A percentile compares a stretch with the other conserved stretches of the same genome.
Conservation (phyloP, 2,329 filamentous ascomycete genomes). For the Chaetomiaceae sp. region DNA sequence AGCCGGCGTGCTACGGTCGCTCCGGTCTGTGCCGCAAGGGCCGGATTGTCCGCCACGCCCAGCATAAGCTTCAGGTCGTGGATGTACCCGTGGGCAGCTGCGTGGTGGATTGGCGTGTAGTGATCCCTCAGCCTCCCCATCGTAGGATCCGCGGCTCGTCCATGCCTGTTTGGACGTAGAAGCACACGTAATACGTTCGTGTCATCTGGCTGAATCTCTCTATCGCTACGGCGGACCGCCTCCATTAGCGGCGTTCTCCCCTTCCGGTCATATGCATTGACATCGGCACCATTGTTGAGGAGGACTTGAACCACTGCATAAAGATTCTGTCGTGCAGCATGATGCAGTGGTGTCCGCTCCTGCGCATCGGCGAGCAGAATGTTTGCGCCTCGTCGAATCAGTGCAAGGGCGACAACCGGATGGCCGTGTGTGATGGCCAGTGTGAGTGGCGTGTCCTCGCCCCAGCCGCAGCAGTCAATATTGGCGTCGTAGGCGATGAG, state of each 20-base stretch:
- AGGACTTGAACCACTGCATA: conserved; percentile 6
- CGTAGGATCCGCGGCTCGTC: background rate
- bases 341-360: conserved; percentile 1
- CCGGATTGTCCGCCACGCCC: too few species aligned
- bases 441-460: conserved; percentile 6
- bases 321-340: conserved; percentile 6
- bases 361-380: background rate
- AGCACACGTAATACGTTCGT: conserved; percentile 4
- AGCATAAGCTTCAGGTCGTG: conserved; percentile 6
- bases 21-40: background rate
- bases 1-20: background rate
- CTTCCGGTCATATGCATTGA: conserved; percentile 1
- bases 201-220: conserved; percentile 9
- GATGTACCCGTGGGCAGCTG: conserved; percentile 1
- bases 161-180: background rate
- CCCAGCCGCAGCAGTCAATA: background rate
- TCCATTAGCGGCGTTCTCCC: conserved; percentile 12
- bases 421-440: conserved; percentile 3
- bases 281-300: conserved; percentile 2
- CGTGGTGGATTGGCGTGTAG: conserved; percentile 11
- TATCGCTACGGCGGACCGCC: conserved; percentile 5
- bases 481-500: conserved; percentile 6
- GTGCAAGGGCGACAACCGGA: background rate
- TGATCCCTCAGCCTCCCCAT: background rate
- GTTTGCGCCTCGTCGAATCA: conserved; percentile 15